Percentiles rank a stretch among this genome's conserved stretches.
Conservation (phyloP, 1,139 yeast species). For the Pichia sp. region DNA sequence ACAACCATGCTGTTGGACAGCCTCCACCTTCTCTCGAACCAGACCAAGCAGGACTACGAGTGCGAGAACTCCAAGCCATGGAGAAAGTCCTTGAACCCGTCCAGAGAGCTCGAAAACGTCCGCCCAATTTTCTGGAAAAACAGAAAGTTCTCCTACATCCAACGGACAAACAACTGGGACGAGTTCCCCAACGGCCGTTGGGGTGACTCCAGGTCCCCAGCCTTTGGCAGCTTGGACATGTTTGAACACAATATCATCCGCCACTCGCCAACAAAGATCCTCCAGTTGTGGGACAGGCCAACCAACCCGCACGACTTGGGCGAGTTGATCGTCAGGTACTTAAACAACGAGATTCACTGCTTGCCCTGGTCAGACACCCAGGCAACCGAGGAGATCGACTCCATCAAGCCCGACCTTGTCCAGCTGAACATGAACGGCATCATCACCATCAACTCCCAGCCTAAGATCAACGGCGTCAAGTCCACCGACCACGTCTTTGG, state of each 20-base stretch:
- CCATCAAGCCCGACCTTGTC: constrained; percentile 57
- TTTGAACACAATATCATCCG: constrained; percentile 74
- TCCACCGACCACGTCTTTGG: constrained; percentile 75
- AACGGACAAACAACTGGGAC: constrained; percentile 95
- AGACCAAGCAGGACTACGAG: constrained; percentile 15
- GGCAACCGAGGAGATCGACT: constrained; percentile 67
- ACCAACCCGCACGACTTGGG: constrained; percentile 53
- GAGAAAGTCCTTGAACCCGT: constrained; percentile 85
- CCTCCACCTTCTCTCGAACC: constrained; percentile 48
- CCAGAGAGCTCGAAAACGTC: constrained; percentile 74
- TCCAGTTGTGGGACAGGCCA: constrained; percentile 88
- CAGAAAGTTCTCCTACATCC: constrained; percentile 83
- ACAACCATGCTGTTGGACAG: constrained; percentile 83
- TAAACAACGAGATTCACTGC: constrained; percentile 64
- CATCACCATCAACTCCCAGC: constrained; percentile 88
- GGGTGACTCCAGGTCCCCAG: constrained; percentile 95
- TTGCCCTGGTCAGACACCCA: constrained; percentile 97
- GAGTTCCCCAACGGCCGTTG: constrained; percentile 97
- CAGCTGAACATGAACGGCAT: constrained; percentile 62
- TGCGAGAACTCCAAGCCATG: constrained; percentile 52
- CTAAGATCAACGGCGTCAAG: constrained; percentile 77
- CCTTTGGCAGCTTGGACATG: constrained; percentile 84
- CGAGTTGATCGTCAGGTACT: constrained; percentile 56
- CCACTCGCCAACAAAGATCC: constrained; percentile 75
- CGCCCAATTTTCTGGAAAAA: constrained; percentile 97